These are phyloP conservation scores for Eimeria zaria DNA, from an alignment of 169 alveolate genomes.

Conservation along the genomic window DNA sequence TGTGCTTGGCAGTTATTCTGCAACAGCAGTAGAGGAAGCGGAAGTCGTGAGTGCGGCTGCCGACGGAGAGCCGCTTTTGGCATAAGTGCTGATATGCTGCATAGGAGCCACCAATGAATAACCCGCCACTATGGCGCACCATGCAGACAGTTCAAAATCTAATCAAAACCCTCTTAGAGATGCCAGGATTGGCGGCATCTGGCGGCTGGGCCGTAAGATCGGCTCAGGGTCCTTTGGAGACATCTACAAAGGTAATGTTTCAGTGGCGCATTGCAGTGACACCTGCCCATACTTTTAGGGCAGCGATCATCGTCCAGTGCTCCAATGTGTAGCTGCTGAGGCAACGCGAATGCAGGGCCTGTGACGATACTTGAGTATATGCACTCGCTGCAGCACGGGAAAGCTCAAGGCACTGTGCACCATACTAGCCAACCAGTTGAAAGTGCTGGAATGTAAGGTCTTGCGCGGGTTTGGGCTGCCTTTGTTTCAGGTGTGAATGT, in stretches of 20 bases:
- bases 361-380: neutral
- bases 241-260: slow-evolving; percentile 93
- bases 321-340: neutral
- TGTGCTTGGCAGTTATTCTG: neutral
- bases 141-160: slow-evolving; percentile 71
- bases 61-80: slow-evolving; percentile 27
- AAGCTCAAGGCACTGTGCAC: neutral
- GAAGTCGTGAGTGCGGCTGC: slow-evolving; percentile 59
- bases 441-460: neutral
- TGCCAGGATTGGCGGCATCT: slow-evolving; percentile 98
- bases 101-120: slow-evolving; percentile 75
- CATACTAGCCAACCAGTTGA: neutral
- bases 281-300: neutral
- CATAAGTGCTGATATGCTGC: slow-evolving; percentile 74
- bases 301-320: neutral
- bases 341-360: neutral
- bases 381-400: neutral
- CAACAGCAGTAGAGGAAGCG: neutral
- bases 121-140: slow-evolving; percentile 83
- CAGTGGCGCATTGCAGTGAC: neutral
- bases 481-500: slow-evolving; percentile 62
- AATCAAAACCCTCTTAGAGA: slow-evolving; percentile 91
- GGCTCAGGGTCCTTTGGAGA: slow-evolving; percentile 99
- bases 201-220: slow-evolving; percentile 98
- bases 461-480: neutral